Evolutionary conservation across 2,329 filamentous ascomycete genomes (phyloP).

Genomic region (Penicillium oxalicum): DNA sequence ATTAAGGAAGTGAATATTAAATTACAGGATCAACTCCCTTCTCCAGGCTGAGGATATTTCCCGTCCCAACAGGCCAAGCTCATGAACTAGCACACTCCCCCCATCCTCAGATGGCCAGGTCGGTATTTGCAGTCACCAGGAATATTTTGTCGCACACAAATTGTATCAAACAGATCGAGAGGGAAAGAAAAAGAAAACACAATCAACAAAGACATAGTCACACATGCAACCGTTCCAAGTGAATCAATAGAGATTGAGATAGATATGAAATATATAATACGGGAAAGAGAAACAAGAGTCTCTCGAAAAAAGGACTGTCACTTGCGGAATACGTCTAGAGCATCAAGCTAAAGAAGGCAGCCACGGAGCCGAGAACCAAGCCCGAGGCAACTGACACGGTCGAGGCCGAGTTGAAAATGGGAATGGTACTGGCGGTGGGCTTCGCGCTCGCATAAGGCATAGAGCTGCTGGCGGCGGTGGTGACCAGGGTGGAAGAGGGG

Average conservation of each 20-base stretch:
- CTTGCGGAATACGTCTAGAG: slow-evolving; percentile 4
- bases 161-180: too few species aligned
- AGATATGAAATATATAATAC: too few species aligned
- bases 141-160: too few species aligned
- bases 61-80: too few species aligned
- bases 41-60: neutral
- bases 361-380: slow-evolving; percentile 10
- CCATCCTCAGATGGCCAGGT: too few species aligned
- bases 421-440: slow-evolving; percentile 5
- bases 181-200: too few species aligned
- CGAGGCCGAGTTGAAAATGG: slow-evolving; percentile 13
- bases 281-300: neutral
- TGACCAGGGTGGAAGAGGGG: slow-evolving; percentile 14
- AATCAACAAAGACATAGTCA: too few species aligned
- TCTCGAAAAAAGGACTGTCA: neutral
- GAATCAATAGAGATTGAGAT: too few species aligned
- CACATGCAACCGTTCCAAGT: too few species aligned
- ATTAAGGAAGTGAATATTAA: slow-evolving; percentile 12
- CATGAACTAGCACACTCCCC: too few species aligned
- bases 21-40: slow-evolving; percentile 7
- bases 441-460: slow-evolving; percentile 2
- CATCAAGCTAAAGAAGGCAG: slow-evolving; percentile 10
- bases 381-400: slow-evolving; percentile 8
- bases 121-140: too few species aligned
- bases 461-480: slow-evolving; percentile 2